Percentiles rank a stretch among this genome's conserved stretches.
Conservation (phyloP, 1,284 basidiomycete genomes). For the Ganoderma leucocontextum region DNA sequence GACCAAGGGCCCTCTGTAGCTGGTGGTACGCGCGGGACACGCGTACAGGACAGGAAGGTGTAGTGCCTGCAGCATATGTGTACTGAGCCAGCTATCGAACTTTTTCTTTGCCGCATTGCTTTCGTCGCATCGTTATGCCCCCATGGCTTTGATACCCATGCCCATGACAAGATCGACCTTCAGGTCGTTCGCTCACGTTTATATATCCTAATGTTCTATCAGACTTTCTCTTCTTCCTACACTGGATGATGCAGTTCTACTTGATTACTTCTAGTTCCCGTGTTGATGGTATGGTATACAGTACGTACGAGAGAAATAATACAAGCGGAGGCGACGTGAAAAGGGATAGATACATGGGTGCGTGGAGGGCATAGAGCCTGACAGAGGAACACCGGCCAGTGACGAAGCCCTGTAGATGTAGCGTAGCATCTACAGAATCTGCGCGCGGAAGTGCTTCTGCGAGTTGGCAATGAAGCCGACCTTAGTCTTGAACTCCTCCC, state of each 20-base stretch:
- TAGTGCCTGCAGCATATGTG: constrained; percentile 89
- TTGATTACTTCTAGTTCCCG: constrained; percentile 22
- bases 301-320: constrained; percentile 33
- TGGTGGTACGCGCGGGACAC: constrained; percentile 93
- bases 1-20: constrained; percentile 50
- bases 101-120: constrained; percentile 32
- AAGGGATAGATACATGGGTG: constrained; percentile 13
- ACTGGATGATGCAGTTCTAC: constrained; percentile 20
- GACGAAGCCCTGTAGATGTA: too few species aligned
- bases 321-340: constrained; percentile 16
- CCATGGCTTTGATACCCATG: constrained; percentile 43
- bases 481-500: constrained; percentile 88
- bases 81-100: constrained; percentile 54
- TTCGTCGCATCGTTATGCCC: constrained; percentile 36
- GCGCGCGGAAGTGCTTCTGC: constrained; percentile 87
- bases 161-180: constrained; percentile 46
- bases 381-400: constrained; percentile 37
- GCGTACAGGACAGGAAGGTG: constrained; percentile 81
- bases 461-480: constrained; percentile 82
- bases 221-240: constrained; percentile 1
- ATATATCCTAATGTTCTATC: constrained; percentile 8
- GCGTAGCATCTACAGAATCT: constrained; percentile 42
- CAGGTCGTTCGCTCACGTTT: constrained; percentile 36
- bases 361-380: not conserved
- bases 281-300: constrained; percentile 30